These are phyloP conservation scores for Camillea tinctor DNA, from an alignment of 2,329 filamentous ascomycete genomes.

Conservation along the genomic window DNA sequence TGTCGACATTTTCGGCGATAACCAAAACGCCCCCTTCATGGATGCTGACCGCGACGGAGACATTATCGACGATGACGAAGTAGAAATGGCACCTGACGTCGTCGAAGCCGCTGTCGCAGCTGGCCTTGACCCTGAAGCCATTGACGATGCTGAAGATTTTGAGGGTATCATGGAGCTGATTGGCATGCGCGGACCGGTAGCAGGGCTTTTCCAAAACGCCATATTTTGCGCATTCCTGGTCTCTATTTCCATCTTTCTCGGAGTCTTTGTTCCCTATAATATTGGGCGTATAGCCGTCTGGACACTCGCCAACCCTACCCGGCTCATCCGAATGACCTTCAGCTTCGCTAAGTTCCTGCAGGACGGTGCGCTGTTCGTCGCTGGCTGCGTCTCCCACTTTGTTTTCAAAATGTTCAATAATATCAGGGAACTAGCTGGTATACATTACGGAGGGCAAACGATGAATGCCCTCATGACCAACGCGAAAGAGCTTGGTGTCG, in stretches of 20 bases:
- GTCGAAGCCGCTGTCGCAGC: constrained; percentile 64
- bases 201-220: constrained; percentile 88
- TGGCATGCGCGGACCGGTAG: constrained; percentile 90
- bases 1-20: constrained; percentile 58
- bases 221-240: constrained; percentile 92
- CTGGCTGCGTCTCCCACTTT: constrained; percentile 53
- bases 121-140: constrained; percentile 70
- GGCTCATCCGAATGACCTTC: constrained; percentile 71
- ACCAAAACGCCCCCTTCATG: constrained; percentile 39
- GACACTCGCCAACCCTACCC: constrained; percentile 74
- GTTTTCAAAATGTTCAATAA: constrained; percentile 40
- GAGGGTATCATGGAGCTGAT: constrained; percentile 95
- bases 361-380: constrained; percentile 66
- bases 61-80: constrained; percentile 35
- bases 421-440: constrained; percentile 35
- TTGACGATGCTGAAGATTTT: constrained; percentile 88
- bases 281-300: constrained; percentile 83
- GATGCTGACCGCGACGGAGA: constrained; percentile 32
- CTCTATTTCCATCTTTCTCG: constrained; percentile 78
- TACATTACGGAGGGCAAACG: constrained; percentile 26
- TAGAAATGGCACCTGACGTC: constrained; percentile 52
- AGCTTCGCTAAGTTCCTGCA: constrained; percentile 75
- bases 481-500: constrained; percentile 20
- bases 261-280: constrained; percentile 89
- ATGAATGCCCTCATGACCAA: constrained; percentile 23